Conservation (phyloP, 2,329 filamentous ascomycete genomes). For the Diatrype stigma region DNA sequence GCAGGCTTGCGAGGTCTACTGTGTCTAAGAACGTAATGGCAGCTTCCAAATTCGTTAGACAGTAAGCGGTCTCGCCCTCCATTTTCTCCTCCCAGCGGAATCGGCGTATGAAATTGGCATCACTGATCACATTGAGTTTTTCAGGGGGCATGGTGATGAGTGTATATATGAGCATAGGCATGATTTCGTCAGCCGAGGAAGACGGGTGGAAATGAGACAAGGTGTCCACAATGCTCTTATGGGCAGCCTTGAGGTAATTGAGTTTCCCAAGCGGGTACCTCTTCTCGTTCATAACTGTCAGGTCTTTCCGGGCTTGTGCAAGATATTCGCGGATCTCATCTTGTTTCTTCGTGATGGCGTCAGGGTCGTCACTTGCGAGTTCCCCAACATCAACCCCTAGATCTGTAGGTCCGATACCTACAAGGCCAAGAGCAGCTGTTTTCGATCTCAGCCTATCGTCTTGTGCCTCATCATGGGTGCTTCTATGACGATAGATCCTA, state of each 20-base stretch:
- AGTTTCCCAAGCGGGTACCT: conserved; percentile 89
- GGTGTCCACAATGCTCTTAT: conserved; percentile 93
- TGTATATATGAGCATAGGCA: conserved; percentile 94
- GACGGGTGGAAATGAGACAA: conserved; percentile 64
- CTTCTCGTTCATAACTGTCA: conserved; percentile 80
- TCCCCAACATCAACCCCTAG: conserved; percentile 71
- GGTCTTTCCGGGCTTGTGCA: conserved; percentile 63
- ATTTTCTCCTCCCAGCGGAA: conserved; percentile 84
- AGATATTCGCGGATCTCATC: conserved; percentile 71
- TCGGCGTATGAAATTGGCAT: conserved; percentile 88
- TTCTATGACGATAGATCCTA: conserved; percentile 86
- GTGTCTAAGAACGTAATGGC: conserved; percentile 93
- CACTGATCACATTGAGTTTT: conserved; percentile 84
- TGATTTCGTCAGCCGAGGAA: conserved; percentile 93
- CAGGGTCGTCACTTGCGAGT: conserved; percentile 48
- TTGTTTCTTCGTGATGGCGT: conserved; percentile 54
- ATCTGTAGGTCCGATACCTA: conserved; percentile 85
- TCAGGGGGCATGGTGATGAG: conserved; percentile 87
- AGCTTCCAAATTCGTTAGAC: conserved; percentile 91
- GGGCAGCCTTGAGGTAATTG: conserved; percentile 79
- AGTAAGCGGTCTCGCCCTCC: conserved; percentile 92
- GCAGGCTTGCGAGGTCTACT: conserved; percentile 84
- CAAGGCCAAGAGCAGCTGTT: conserved; percentile 83
- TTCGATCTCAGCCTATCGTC: conserved; percentile 94
- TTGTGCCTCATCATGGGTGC: conserved; percentile 87